phyloP scores from a whole-genome alignment of 768 basidiomycete genomes.

The Termitomyces sp. region DNA sequence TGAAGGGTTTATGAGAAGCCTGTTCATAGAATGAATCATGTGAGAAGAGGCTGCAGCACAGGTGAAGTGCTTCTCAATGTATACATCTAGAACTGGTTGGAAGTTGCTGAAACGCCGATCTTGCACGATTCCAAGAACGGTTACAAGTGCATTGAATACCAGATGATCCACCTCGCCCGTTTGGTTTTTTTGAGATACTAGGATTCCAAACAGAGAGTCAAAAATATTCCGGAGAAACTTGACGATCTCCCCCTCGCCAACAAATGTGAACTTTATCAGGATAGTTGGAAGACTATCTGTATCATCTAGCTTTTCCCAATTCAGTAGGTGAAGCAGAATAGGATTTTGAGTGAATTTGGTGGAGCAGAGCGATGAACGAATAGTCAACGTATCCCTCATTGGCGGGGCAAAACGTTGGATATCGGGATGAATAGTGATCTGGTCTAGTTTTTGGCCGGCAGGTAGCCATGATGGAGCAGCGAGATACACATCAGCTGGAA shows the following conservation, averaged over 20 bases:
- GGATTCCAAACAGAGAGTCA: conserved; percentile 87
- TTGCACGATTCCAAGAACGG: conserved; percentile 86
- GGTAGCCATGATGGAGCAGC: conserved; percentile 56
- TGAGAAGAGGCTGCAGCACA: conserved; percentile 77
- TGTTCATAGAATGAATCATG: conserved; percentile 85
- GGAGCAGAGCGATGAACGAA: conserved; percentile 89
- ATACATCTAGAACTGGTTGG: conserved; percentile 87
- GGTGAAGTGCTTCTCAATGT: conserved; percentile 86
- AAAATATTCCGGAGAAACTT: conserved; percentile 90
- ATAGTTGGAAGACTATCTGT: conserved; percentile 63
- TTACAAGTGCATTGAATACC: conserved; percentile 88
- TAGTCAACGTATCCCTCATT: conserved; percentile 68
- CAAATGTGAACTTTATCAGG: conserved; percentile 83
- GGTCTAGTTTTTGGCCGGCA: conserved; percentile 55
- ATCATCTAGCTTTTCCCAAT: conserved; percentile 71
- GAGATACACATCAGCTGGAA: conserved; percentile 70
- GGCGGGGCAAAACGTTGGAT: conserved; percentile 62
- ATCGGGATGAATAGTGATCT: conserved; percentile 50
- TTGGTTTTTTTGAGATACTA: conserved; percentile 70
- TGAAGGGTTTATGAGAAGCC: conserved; percentile 68
- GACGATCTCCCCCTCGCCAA: conserved; percentile 91
- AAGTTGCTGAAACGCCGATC: conserved; percentile 96
- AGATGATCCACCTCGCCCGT: conserved; percentile 75
- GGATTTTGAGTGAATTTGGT: conserved; percentile 90
- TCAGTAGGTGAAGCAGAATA: conserved; percentile 71